A percentile compares a stretch with the other conserved stretches of the same genome.
These are phyloP conservation scores for Calonectria multiphialidica DNA, from an alignment of 2,329 filamentous ascomycete species.

Conservation along the genomic window DNA sequence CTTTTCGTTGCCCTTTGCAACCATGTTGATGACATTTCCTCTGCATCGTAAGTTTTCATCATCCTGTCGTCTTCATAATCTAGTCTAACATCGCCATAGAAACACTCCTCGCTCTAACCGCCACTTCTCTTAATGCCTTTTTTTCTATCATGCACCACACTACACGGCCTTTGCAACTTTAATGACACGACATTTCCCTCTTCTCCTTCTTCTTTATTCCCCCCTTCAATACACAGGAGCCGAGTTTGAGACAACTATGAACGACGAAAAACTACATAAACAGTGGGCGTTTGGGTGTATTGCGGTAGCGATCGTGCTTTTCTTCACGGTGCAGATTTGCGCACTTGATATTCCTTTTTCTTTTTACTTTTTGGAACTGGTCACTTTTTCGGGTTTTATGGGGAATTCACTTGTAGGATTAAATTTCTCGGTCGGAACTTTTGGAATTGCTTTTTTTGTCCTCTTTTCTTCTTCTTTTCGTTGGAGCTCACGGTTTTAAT, in stretches of 20 bases:
- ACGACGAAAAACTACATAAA: constrained; percentile 36
- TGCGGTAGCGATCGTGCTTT: constrained; percentile 17
- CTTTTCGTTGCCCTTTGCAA: constrained; percentile 94
- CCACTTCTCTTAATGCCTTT: constrained; percentile 46
- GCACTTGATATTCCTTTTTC: constrained; percentile 24
- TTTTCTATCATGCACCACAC: neutral
- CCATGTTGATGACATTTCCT: constrained; percentile 80
- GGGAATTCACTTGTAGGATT: constrained; percentile 49
- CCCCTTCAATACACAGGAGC: constrained; percentile 22
- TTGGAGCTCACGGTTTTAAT: constrained; percentile 28
- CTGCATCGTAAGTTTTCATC: constrained; percentile 61
- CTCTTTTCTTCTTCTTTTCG: constrained; percentile 20
- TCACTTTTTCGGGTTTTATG: constrained; percentile 21
- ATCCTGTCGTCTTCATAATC: neutral
- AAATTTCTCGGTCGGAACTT: constrained; percentile 40
- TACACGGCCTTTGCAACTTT: constrained; percentile 28
- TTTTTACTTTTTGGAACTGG: constrained; percentile 27
- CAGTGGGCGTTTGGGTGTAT: constrained; percentile 33
- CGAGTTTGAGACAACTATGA: constrained; percentile 24
- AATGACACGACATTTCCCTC: constrained; percentile 39
- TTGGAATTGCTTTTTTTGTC: constrained; percentile 11
- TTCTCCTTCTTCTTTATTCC: constrained; percentile 2
- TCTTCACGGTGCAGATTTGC: constrained; percentile 15
- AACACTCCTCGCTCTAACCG: constrained; percentile 62
- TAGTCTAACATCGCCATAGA: constrained; percentile 36